Percentiles rank a stretch among this genome's conserved stretches.
These are phyloP conservation scores for Pseudocercospora pini-densiflorae DNA, from an alignment of 2,329 filamentous ascomycete species.

Conservation along the genomic window DNA sequence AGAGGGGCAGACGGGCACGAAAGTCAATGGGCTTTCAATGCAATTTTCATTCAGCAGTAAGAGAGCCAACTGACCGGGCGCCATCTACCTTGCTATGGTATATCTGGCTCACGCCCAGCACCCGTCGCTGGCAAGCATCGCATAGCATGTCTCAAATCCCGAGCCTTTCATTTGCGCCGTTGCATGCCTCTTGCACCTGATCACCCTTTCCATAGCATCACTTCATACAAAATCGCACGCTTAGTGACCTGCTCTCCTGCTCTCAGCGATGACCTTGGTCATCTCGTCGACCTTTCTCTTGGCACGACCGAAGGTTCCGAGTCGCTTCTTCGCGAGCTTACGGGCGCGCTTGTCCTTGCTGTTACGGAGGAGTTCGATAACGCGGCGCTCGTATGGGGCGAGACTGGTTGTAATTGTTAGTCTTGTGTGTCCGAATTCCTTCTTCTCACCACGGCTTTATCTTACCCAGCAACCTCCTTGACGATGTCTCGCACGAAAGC, in stretches of 20 bases:
- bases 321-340: slow-evolving; percentile 99
- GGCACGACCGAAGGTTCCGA: slow-evolving; percentile 97
- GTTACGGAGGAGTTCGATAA: slow-evolving; percentile 99
- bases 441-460: not conserved
- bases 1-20: not conserved
- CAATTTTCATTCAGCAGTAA: slow-evolving; percentile 29
- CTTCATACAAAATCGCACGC: slow-evolving; percentile 18
- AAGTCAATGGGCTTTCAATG: slow-evolving; percentile 22
- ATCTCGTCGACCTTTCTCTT: slow-evolving; percentile 99
- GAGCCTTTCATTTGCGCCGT: slow-evolving; percentile 24
- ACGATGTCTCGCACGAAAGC: slow-evolving; percentile 96
- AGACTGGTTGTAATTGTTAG: slow-evolving; percentile 39
- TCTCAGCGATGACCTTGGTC: slow-evolving; percentile 95
- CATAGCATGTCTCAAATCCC: slow-evolving; percentile 18
- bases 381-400: slow-evolving; percentile 82
- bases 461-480: slow-evolving; percentile 94
- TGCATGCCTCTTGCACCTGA: slow-evolving; percentile 28
- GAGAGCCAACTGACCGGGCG: slow-evolving; percentile 23
- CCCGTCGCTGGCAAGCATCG: slow-evolving; percentile 12
- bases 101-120: slow-evolving; percentile 12
- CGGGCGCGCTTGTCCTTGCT: slow-evolving; percentile 98
- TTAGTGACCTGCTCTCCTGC: slow-evolving; percentile 78
- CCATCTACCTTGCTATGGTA: slow-evolving; percentile 15
- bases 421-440: slow-evolving; percentile 13
- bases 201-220: slow-evolving; percentile 20